These are phyloP conservation scores for Heterobasidion parviporum DNA, from an alignment of 1,284 basidiomycete genomes.

Conservation along the genomic window DNA sequence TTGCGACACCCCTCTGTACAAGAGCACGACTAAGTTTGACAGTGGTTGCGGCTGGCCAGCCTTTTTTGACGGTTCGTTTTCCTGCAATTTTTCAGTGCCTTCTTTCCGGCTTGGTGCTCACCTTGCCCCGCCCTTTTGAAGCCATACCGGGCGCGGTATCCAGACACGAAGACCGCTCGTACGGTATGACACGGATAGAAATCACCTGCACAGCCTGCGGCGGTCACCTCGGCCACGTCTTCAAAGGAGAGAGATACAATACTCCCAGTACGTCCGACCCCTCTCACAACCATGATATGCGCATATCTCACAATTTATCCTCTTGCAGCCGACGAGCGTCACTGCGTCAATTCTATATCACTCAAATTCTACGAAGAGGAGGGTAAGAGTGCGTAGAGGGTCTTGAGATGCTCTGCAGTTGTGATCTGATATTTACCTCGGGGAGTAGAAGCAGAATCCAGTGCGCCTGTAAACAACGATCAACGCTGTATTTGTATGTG, in stretches of 20 bases:
- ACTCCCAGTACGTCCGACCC: constrained; percentile 51
- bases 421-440: too few relatives aligned
- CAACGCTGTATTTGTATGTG: too few relatives aligned
- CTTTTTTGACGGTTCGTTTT: constrained; percentile 74
- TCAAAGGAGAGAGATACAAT: constrained; percentile 79
- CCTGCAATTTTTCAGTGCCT: not conserved
- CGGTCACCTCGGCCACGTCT: constrained; percentile 90
- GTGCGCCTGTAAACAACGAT: too few relatives aligned
- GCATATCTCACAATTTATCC: not conserved
- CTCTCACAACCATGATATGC: constrained; percentile 4
- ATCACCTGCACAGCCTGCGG: constrained; percentile 82
- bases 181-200: constrained; percentile 59
- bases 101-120: not conserved
- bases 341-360: constrained; percentile 89
- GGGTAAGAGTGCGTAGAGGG: not conserved
- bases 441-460: too few relatives aligned
- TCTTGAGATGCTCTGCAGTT: not conserved
- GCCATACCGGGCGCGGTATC: constrained; percentile 88
- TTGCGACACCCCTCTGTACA: constrained; percentile 72
- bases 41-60: constrained; percentile 97
- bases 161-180: constrained; percentile 52
- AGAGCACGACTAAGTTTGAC: constrained; percentile 85
- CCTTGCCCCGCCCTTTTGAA: constrained; percentile 16
- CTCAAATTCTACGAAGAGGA: constrained; percentile 66
- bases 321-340: constrained; percentile 66